Conservation (phyloP, 2,329 filamentous ascomycete genomes). For the Fusarium sublunatum region DNA sequence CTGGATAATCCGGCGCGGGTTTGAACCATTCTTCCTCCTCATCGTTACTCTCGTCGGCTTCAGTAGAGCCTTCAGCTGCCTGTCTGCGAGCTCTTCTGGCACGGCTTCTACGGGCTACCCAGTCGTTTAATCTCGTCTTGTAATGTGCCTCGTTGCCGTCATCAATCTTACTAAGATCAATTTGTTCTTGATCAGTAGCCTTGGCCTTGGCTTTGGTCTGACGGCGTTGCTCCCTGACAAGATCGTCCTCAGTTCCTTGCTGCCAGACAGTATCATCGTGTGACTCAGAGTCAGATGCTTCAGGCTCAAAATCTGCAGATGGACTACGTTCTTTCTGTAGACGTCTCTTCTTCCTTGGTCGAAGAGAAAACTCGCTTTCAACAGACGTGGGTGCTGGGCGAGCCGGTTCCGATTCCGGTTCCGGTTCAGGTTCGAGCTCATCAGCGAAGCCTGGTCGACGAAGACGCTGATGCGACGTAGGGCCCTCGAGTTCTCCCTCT, state of each 20-base stretch:
- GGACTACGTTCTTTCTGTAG: conserved; percentile 53
- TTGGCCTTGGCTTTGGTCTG: conserved; percentile 57
- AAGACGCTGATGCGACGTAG: conserved; percentile 77
- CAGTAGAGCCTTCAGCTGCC: conserved; percentile 49
- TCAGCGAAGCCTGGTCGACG: conserved; percentile 76
- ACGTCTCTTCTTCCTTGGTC: conserved; percentile 68
- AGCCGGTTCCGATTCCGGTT: conserved; percentile 33
- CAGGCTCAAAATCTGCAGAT: conserved; percentile 60
- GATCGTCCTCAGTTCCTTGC: conserved; percentile 54
- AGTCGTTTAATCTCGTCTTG: conserved; percentile 77
- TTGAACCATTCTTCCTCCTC: conserved; percentile 79
- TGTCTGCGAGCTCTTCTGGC: conserved; percentile 56
- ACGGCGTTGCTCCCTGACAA: conserved; percentile 53
- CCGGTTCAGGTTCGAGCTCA: conserved; percentile 41
- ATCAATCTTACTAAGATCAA: conserved; percentile 73
- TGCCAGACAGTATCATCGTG: conserved; percentile 52
- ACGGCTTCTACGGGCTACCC: conserved; percentile 68
- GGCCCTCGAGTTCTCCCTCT: conserved; percentile 57
- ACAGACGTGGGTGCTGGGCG: conserved; percentile 44
- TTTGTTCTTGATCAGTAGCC: conserved; percentile 52
- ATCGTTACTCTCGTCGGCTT: conserved; percentile 56
- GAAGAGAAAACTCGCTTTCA: conserved; percentile 67
- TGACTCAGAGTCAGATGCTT: conserved; percentile 50
- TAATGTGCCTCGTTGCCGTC: conserved; percentile 90
- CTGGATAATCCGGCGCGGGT: conserved; percentile 83